These are phyloP conservation scores for Protostelium mycophagum DNA, from an alignment of 78 protist genomes.

Conservation along the genomic window DNA sequence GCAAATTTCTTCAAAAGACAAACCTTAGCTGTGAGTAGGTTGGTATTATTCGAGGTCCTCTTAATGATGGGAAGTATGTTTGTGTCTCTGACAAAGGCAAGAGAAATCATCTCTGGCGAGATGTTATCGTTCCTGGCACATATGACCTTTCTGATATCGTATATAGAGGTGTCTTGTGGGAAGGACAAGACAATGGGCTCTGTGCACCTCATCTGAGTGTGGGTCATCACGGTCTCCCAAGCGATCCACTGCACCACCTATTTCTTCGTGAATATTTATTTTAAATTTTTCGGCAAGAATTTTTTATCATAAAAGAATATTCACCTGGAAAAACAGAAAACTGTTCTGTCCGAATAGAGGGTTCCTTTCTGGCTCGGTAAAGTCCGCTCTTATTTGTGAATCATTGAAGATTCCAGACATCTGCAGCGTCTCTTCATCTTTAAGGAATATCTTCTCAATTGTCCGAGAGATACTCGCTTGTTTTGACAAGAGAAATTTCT, in stretches of 20 bases:
- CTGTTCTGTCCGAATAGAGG: not conserved
- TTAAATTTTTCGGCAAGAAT: not conserved
- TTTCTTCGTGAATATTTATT: not conserved
- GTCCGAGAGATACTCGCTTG: not conserved
- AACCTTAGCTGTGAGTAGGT: no score
- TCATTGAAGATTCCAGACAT: not conserved
- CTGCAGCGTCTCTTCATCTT: not conserved
- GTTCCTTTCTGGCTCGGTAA: not conserved
- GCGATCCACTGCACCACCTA: not conserved
- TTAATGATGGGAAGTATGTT: not conserved
- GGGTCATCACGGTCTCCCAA: no score
- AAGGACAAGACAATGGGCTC: not conserved
- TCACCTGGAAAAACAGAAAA: not conserved
- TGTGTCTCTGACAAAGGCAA: not conserved
- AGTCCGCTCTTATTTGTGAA: not conserved
- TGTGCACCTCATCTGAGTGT: not conserved
- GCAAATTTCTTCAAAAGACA: no score
- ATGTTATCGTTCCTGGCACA: not conserved
- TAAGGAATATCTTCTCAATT: no score
- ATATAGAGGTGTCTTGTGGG: not conserved
- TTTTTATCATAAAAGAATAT: not conserved
- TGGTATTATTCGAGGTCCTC: not conserved
- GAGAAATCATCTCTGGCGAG: not conserved
- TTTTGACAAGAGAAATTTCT: no score
- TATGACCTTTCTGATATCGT: not conserved